phyloP scores from a whole-genome alignment of 202 grass and related monocot genomes.

The Brachypodium distachyon region DNA sequence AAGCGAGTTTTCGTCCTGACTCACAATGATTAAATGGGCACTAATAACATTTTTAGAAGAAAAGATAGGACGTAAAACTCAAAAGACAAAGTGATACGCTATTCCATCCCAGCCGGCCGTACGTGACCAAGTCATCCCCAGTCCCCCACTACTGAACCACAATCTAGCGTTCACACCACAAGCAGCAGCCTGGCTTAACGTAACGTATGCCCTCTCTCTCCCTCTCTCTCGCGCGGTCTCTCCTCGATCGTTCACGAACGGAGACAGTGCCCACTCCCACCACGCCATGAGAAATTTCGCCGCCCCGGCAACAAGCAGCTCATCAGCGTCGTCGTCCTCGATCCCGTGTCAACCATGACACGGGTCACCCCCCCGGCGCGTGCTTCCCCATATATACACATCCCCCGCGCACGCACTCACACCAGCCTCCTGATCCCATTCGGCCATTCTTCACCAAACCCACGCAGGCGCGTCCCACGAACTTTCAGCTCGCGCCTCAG shows the following conservation, averaged over 20 bases:
- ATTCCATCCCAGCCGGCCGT: no score
- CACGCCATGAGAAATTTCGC: constrained; percentile 44
- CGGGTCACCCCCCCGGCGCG: background rate
- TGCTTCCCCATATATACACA: constrained; percentile 40
- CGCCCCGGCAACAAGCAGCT: background rate
- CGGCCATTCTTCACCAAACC: background rate
- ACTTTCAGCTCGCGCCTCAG: background rate
- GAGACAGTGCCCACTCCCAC: constrained; percentile 4
- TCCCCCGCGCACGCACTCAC: background rate
- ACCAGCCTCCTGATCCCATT: no score
- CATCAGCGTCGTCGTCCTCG: constrained; percentile 15
- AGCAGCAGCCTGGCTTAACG: background rate
- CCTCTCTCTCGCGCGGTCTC: no score
- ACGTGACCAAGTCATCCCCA: constrained; percentile 27
- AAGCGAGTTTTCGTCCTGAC: no score
- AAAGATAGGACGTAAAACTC: no score
- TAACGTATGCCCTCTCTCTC: background rate
- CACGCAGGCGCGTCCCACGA: background rate
- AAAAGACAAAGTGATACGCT: no score
- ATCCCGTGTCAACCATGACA: constrained; percentile 26
- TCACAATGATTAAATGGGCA: no score
- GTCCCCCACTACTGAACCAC: background rate
- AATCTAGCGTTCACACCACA: no score
- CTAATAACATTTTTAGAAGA: no score
- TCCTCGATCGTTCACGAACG: background rate